phyloP scores from a whole-genome alignment of 345 rosid species.

The Brassica carinata region DNA sequence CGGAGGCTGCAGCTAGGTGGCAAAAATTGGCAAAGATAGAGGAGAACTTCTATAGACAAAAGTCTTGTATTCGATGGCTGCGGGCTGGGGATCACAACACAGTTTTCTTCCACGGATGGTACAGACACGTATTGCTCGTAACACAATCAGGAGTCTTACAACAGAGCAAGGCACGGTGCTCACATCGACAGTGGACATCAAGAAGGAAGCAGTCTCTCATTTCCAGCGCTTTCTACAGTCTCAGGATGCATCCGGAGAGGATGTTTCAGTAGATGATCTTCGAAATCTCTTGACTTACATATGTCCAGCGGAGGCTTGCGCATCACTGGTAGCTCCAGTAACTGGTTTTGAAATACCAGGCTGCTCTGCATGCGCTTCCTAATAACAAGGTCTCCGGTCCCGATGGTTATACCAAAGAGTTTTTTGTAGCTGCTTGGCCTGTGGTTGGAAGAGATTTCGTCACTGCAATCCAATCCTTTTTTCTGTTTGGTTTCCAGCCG shows the following conservation, averaged over 20 bases:
- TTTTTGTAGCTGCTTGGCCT: neutral
- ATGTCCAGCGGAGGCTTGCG: neutral
- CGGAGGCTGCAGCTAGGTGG: neutral
- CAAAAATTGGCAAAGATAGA: neutral
- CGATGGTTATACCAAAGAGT: neutral
- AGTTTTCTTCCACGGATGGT: neutral
- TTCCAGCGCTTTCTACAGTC: too few species aligned
- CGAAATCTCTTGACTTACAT: neutral
- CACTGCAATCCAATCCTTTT: neutral
- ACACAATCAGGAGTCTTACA: too few species aligned
- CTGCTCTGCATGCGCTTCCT: neutral
- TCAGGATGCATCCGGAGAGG: too few species aligned
- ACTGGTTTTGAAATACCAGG: neutral
- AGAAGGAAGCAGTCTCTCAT: too few species aligned
- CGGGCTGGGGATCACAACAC: neutral
- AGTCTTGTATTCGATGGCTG: neutral
- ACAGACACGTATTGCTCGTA: too few species aligned
- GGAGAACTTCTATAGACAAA: neutral
- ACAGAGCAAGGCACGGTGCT: too few species aligned
- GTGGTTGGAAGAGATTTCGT: neutral
- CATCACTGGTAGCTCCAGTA: neutral
- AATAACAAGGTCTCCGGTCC: neutral
- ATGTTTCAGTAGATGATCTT: too few species aligned
- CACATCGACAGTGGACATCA: too few species aligned
- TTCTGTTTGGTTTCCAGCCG: neutral